Evolutionary conservation across 23 red algal genomes (phyloP).

Genomic region (Porphyridium purpureum): DNA sequence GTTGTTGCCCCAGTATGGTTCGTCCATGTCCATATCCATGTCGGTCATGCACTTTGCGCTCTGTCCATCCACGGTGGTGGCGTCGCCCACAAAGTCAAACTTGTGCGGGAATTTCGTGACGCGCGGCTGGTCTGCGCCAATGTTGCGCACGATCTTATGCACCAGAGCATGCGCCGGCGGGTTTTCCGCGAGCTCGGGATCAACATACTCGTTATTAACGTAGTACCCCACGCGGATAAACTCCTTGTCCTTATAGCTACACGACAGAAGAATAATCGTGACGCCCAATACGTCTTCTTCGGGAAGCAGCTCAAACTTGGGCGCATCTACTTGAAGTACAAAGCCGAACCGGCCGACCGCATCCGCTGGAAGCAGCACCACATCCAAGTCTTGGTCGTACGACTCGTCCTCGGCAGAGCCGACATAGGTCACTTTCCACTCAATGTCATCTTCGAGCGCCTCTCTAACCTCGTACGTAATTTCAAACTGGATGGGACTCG

Average conservation of each 20-base stretch:
- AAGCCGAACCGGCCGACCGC: constrained; percentile 79
- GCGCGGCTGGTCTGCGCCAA: constrained; percentile 61
- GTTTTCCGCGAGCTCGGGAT: constrained; percentile 8
- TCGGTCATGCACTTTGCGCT: too few species aligned
- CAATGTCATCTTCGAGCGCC: constrained; percentile 86
- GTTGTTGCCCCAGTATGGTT: too few species aligned
- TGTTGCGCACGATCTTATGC: constrained; percentile 41
- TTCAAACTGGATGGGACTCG: constrained; percentile 67
- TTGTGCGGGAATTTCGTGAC: constrained; percentile 83
- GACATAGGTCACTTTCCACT: constrained; percentile 97
- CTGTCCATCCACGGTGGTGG: too few species aligned
- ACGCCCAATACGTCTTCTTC: constrained; percentile 58
- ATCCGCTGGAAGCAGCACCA: constrained; percentile 77
- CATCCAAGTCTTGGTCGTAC: constrained; percentile 90
- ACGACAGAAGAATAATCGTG: constrained; percentile 81
- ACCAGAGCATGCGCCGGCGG: constrained; percentile 15
- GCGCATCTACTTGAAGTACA: constrained; percentile 74
- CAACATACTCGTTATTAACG: constrained; percentile 78
- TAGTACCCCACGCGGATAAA: constrained; percentile 97
- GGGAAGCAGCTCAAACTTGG: constrained; percentile 44
- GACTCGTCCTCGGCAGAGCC: constrained; percentile 63
- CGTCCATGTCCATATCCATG: too few species aligned
- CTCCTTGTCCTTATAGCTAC: constrained; percentile 65
- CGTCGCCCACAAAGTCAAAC: constrained; percentile 84
- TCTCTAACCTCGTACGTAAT: constrained; percentile 99